Evolutionary conservation across 2,329 filamentous ascomycete species (phyloP), one percentile per base, ranked within the genome.

Genomic region (Arthrinium phaeospermum): DNA sequence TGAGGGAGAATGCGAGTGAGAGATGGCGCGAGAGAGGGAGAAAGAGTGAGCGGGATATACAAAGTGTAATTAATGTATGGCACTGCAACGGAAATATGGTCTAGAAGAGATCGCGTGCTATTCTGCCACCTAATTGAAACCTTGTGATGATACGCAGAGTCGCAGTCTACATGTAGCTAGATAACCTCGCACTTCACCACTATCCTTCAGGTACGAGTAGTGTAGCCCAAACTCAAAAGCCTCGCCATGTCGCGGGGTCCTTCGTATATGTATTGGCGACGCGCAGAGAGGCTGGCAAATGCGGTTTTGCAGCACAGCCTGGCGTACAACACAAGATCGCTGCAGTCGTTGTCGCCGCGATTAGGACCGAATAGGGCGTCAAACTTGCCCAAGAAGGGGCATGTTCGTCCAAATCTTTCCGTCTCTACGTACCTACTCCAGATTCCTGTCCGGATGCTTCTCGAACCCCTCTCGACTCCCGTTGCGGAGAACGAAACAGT

Each of bases 401-500:
- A 37, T 16, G 53, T 61, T 61, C 53, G 30, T 64, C 22, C 57
- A 41, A 24, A n/a, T n/a, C 19, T 64, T 41, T 10, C 34, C 57
- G 4, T 14, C 57, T 64, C 30, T 41, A 64, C 57, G 57, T 64
- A 41, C 57, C 22, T 64, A 64, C 57, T 64, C 57, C 57, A 41
- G 57, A 64, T 64, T 64, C 34, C 19, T 19, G 57, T 24, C 34
- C 22, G 57, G 57, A 64, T 41, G 34, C 34, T 64, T 34, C 57
- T 64, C 57, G n/a, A 64, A 64, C 57, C 57, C 34, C 57, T 61
- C 53, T 41, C 57, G 13, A 41, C 57, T 64, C 30, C 57, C 57
- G 57, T 34, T 64, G 57, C 57, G 57, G 57, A 64, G 57, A 64
- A 41, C 34, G 8, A 64, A 64, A 64, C 57, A 64, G 30, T 64